Conservation (phyloP, 1,139 yeast species). For the Geotrichum aggregatum region DNA sequence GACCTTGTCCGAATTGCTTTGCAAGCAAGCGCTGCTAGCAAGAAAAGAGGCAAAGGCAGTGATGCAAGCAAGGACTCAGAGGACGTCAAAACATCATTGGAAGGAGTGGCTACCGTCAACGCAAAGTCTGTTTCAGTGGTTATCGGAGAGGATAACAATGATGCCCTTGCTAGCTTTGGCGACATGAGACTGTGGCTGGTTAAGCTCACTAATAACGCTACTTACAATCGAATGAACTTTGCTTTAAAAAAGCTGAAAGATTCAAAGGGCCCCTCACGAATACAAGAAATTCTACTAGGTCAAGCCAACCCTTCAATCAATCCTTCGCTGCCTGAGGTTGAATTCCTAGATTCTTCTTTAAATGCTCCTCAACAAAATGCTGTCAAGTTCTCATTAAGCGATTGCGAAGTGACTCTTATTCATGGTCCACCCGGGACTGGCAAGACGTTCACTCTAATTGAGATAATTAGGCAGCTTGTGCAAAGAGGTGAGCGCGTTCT, state of each 20-base stretch:
- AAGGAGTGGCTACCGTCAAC: slow-evolving; percentile 59
- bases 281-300: slow-evolving; percentile 34
- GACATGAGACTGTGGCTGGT: slow-evolving; percentile 40
- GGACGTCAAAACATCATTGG: slow-evolving; percentile 37
- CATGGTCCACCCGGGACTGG: slow-evolving; percentile 85
- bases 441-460: slow-evolving; percentile 82
- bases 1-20: slow-evolving; percentile 50
- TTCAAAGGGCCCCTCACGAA: slow-evolving; percentile 33
- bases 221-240: slow-evolving; percentile 71
- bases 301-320: slow-evolving; percentile 24
- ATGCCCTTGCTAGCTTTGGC: slow-evolving; percentile 29
- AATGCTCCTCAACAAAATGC: slow-evolving; percentile 75
- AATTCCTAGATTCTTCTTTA: slow-evolving; percentile 50
- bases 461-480: slow-evolving; percentile 70
- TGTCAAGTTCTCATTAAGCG: slow-evolving; percentile 46
- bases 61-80: slow-evolving; percentile 13
- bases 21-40: slow-evolving; percentile 31
- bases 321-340: slow-evolving; percentile 24
- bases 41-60: slow-evolving; percentile 27
- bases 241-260: slow-evolving; percentile 68
- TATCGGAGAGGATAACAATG: slow-evolving; percentile 52
- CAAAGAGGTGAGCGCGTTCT: slow-evolving; percentile 61
- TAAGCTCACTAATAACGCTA: slow-evolving; percentile 40
- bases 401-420: slow-evolving; percentile 51
- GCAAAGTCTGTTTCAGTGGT: slow-evolving; percentile 52